Percentiles rank a stretch among this genome's conserved stretches.
Conservation (phyloP, 1,284 basidiomycete genomes). For the Sporisorium exsertum region DNA sequence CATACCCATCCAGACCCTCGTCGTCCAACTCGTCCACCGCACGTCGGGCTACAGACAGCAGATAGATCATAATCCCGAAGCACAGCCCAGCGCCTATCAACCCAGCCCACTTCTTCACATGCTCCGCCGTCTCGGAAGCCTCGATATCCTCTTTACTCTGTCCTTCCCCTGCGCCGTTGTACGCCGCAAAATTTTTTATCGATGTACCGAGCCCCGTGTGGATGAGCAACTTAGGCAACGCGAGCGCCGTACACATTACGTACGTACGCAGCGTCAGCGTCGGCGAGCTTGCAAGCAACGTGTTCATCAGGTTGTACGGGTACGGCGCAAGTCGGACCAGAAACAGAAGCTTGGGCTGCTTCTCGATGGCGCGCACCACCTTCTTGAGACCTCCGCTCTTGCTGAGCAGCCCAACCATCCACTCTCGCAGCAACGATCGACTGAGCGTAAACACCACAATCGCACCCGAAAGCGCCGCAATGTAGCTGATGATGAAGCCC, state of each 20-base stretch:
- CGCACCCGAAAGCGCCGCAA: constrained; percentile 83
- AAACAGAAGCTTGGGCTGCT: constrained; percentile 83
- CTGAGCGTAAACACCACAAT: constrained; percentile 82
- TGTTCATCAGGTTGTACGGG: constrained; percentile 85
- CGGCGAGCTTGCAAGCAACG: constrained; percentile 84
- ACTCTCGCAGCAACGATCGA: constrained; percentile 77
- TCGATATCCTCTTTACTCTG: constrained; percentile 55
- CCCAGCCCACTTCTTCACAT: constrained; percentile 77
- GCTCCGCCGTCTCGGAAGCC: constrained; percentile 70
- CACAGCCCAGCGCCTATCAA: constrained; percentile 79
- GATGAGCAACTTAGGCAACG: constrained; percentile 85
- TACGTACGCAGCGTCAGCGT: constrained; percentile 83
- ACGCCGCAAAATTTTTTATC: constrained; percentile 83
- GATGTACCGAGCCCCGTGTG: constrained; percentile 84
- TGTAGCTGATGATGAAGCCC: constrained; percentile 84
- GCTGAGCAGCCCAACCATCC: constrained; percentile 79
- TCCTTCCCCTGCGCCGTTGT: constrained; percentile 70
- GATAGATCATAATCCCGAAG: constrained; percentile 80
- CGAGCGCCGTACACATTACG: constrained; percentile 81
- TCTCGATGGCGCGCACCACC: constrained; percentile 85
- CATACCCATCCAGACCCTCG: constrained; percentile 36
- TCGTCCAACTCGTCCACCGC: constrained; percentile 80
- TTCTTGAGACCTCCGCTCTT: constrained; percentile 70
- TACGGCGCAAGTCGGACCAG: constrained; percentile 80
- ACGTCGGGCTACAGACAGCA: constrained; percentile 80